These are phyloP conservation scores for Calonectria leucothoes DNA, from an alignment of 2,329 filamentous ascomycete genomes.

Conservation along the genomic window DNA sequence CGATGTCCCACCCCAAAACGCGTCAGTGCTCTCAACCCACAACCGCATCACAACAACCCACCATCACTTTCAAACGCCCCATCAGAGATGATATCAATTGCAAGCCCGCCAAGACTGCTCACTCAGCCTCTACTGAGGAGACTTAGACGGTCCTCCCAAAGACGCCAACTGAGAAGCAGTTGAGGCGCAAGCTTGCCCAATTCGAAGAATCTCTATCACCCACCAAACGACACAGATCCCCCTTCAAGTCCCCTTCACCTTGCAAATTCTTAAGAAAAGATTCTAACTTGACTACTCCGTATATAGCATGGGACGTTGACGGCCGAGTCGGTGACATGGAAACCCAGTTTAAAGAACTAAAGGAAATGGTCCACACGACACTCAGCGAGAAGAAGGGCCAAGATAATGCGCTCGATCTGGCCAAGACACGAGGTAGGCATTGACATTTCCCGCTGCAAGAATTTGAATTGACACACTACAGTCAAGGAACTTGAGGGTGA, in stretches of 20 bases:
- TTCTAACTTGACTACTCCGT: constrained; percentile 74
- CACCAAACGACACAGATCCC: constrained; percentile 50
- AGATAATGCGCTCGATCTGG: constrained; percentile 79
- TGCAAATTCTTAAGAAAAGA: constrained; percentile 71
- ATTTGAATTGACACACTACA: constrained; percentile 38
- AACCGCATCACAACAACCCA: constrained; percentile 37
- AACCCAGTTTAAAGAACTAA: constrained; percentile 76
- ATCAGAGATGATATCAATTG: constrained; percentile 36
- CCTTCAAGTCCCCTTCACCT: constrained; percentile 56
- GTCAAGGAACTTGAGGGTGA: constrained; percentile 63
- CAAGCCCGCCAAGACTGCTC: constrained; percentile 24
- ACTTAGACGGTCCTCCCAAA: constrained; percentile 48
- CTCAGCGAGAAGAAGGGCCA: constrained; percentile 75
- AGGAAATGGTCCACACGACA: constrained; percentile 77
- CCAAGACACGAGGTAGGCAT: constrained; percentile 78
- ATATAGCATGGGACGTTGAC: constrained; percentile 83
- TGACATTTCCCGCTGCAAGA: fast-evolving
- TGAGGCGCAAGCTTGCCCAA: constrained; percentile 46
- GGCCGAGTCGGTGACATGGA: constrained; percentile 82
- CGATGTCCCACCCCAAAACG: constrained; percentile 50
- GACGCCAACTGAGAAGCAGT: constrained; percentile 47
- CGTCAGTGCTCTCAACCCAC: constrained; percentile 39
- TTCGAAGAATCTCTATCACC: constrained; percentile 47
- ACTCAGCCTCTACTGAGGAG: constrained; percentile 34
- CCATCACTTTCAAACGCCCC: constrained; percentile 42